phyloP scores from a whole-genome alignment of 148 eudicot species.

The Chenopodium suecicum region DNA sequence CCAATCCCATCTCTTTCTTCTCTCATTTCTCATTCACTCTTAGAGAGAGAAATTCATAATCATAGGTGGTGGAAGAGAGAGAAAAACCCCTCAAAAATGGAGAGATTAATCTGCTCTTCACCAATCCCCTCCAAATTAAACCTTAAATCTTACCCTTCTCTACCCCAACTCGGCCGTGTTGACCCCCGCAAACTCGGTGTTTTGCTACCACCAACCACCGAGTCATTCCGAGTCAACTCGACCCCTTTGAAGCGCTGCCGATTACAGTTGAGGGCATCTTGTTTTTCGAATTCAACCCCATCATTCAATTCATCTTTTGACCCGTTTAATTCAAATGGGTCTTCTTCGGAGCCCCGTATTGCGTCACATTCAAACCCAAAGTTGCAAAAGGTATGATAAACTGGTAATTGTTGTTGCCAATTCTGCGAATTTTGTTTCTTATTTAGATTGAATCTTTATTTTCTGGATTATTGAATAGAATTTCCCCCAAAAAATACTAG shows the following conservation, averaged over 20 bases:
- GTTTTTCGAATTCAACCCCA: constrained; percentile 8
- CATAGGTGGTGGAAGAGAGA: constrained; percentile 14
- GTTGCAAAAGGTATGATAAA: constrained; percentile 26
- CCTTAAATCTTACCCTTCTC: constrained; percentile 29
- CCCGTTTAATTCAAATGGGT: constrained; percentile 19
- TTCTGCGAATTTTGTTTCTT: not conserved
- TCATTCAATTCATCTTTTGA: not conserved
- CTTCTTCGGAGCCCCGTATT: constrained; percentile 13
- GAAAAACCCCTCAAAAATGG: not conserved
- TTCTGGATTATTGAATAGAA: no score
- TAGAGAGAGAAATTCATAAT: not conserved
- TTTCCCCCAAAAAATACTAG: not conserved
- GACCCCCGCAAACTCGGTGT: constrained; percentile 25
- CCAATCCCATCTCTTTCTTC: not conserved
- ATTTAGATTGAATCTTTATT: no score
- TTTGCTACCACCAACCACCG: constrained; percentile 3
- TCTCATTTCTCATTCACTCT: no score
- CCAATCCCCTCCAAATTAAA: constrained; percentile 37
- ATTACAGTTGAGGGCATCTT: constrained; percentile 18
- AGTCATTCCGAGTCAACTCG: constrained; percentile 25
- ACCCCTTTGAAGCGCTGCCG: not conserved
- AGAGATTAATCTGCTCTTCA: constrained; percentile 22
- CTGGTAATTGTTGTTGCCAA: not conserved
- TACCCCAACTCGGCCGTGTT: constrained; percentile 36
- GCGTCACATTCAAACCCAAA: not conserved